phyloP scores from a whole-genome alignment of 371 early-diverging fungal species.

The Coemansia linderi region DNA sequence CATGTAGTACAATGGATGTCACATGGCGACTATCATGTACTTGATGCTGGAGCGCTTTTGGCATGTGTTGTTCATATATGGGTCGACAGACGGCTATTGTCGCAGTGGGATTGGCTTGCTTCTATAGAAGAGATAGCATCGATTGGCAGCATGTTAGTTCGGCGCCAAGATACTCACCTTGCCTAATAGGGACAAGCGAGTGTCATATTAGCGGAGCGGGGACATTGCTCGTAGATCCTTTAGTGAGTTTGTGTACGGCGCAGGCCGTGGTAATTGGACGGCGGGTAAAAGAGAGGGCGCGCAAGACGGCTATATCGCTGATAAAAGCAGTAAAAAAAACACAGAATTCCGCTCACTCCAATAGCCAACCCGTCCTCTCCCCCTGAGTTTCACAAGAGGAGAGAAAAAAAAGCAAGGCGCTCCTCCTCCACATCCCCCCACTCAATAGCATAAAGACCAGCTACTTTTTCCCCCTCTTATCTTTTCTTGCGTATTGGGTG shows the following conservation, averaged over 20 bases:
- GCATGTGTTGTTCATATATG: too few relatives aligned
- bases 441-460: background rate
- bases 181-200: slow-evolving; percentile 1
- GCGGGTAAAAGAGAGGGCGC: background rate
- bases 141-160: background rate
- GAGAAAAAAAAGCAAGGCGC: background rate
- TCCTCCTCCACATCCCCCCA: background rate
- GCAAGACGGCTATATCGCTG: background rate
- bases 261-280: background rate
- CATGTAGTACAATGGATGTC: slow-evolving; percentile 1
- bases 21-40: background rate
- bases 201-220: background rate
- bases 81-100: background rate
- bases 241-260: background rate
- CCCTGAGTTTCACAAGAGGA: background rate
- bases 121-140: background rate
- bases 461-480: background rate
- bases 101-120: background rate
- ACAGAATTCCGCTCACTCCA: background rate
- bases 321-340: background rate
- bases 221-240: background rate
- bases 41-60: too few relatives aligned
- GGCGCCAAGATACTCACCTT: background rate
- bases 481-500: background rate
- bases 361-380: background rate